These are phyloP conservation scores for Pythium coloratum DNA, from an alignment of 352 stramenopile genomes.

Conservation along the genomic window DNA sequence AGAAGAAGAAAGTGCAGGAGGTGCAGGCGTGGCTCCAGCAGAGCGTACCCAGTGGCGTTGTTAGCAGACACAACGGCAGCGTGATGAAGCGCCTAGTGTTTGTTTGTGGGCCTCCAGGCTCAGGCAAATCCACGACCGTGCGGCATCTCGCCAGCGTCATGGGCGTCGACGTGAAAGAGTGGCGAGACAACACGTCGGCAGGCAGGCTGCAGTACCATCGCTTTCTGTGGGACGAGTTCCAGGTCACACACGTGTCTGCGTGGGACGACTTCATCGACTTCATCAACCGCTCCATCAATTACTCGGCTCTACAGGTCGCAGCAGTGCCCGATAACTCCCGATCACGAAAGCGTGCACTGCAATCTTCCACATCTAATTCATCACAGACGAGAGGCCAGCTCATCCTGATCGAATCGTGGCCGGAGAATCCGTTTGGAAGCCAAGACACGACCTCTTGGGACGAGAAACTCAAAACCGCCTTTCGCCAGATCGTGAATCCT, in stretches of 20 bases:
- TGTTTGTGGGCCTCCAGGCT: conserved; percentile 74
- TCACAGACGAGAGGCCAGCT: conserved; percentile 36
- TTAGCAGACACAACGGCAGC: neutral
- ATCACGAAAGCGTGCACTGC: conserved; percentile 14
- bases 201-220: conserved; percentile 56
- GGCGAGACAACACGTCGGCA: conserved; percentile 65
- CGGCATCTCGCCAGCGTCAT: conserved; percentile 53
- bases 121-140: conserved; percentile 81
- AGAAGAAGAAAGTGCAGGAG: conserved; percentile 83
- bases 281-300: conserved; percentile 66
- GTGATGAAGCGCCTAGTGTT: conserved; percentile 68
- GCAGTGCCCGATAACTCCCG: conserved; percentile 2
- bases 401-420: conserved; percentile 79
- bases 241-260: conserved; percentile 42
- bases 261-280: conserved; percentile 82
- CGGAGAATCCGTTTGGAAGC: conserved; percentile 41
- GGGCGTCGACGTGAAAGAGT: conserved; percentile 58
- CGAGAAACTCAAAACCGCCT: conserved; percentile 57
- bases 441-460: conserved; percentile 37
- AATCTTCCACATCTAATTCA: neutral
- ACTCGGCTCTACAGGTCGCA: conserved; percentile 47
- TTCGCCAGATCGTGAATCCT: conserved; percentile 52
- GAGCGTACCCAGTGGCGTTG: neutral
- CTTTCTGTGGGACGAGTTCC: conserved; percentile 53
- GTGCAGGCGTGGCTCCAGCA: conserved; percentile 58